phyloP scores from a whole-genome alignment of 2,329 filamentous ascomycete species.

The Talaromyces sp. region DNA sequence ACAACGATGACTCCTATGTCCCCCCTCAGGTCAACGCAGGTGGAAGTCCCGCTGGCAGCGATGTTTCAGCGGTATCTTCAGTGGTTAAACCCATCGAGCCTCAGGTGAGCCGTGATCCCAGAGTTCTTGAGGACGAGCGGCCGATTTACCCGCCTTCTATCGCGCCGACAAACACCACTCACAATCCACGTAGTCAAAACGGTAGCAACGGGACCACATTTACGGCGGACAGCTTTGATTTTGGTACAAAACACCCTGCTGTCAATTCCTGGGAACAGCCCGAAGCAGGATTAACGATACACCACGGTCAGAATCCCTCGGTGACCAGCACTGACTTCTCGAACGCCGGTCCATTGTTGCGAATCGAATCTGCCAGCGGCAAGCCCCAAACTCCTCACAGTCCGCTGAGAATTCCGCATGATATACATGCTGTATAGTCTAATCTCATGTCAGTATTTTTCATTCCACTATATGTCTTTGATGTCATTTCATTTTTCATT shows the following conservation, averaged over 20 bases:
- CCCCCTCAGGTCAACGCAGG: constrained; percentile 38
- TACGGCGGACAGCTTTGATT: constrained; percentile 54
- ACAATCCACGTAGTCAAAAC: constrained; percentile 81
- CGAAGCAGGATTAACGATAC: constrained; percentile 63
- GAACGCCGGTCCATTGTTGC: constrained; percentile 77
- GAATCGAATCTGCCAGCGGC: constrained; percentile 68
- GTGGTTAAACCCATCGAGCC: constrained; percentile 52
- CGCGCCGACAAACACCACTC: constrained; percentile 71
- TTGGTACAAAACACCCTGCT: constrained; percentile 47
- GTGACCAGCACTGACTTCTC: constrained; percentile 93
- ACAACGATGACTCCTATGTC: constrained; percentile 47
- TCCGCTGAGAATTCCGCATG: constrained; percentile 35
- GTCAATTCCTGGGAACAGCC: constrained; percentile 33
- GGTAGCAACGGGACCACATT: constrained; percentile 94
- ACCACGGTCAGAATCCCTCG: constrained; percentile 67
- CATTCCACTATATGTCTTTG: constrained; percentile 29
- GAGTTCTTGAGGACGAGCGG: constrained; percentile 80
- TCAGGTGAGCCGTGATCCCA: constrained; percentile 60
- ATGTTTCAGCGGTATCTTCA: constrained; percentile 41
- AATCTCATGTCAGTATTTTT: constrained; percentile 30
- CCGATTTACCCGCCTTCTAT: constrained; percentile 93
- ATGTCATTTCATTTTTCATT: constrained; percentile 18
- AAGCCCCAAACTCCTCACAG: constrained; percentile 31
- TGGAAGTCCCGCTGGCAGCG: constrained; percentile 33
- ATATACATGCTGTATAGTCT: constrained; percentile 35